A percentile compares a stretch with the other conserved stretches of the same genome.
These are phyloP conservation scores for Gynostemma pentaphyllum DNA, from an alignment of 306 rosid species.

Conservation along the genomic window DNA sequence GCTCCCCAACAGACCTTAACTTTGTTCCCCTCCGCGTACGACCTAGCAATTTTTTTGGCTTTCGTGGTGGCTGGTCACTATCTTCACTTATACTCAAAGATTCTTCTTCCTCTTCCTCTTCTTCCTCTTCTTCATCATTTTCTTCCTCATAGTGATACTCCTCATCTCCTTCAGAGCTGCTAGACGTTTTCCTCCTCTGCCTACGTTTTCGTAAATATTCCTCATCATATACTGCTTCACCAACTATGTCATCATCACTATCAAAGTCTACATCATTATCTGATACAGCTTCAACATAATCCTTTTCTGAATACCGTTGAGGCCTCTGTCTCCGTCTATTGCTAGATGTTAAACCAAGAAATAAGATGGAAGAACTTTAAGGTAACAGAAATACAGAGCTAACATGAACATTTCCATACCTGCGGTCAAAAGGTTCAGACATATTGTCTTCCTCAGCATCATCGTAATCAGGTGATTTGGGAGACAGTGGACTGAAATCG, in stretches of 20 bases:
- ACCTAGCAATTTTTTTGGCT: constrained; percentile 48
- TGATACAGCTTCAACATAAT: constrained; percentile 61
- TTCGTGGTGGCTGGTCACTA: constrained; percentile 66
- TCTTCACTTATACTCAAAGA: constrained; percentile 78
- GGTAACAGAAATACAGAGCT: neutral
- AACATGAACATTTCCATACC: constrained; percentile 29
- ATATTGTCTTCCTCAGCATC: constrained; percentile 47
- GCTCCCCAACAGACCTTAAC: constrained; percentile 67
- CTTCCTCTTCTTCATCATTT: constrained; percentile 86
- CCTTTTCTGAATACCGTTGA: constrained; percentile 75
- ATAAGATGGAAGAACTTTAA: constrained; percentile 12
- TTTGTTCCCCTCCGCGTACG: constrained; percentile 84
- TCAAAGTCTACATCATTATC: constrained; percentile 73
- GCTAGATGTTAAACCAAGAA: constrained; percentile 25
- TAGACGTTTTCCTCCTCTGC: constrained; percentile 65
- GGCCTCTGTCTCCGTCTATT: constrained; percentile 81
- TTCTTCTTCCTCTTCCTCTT: constrained; percentile 64
- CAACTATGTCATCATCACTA: constrained; percentile 96
- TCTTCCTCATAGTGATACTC: constrained; percentile 86
- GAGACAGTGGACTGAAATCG: constrained; percentile 54
- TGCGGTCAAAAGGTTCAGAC: constrained; percentile 54
- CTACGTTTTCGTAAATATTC: constrained; percentile 80
- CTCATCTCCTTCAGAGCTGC: constrained; percentile 98
- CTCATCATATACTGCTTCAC: constrained; percentile 92
- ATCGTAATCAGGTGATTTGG: constrained; percentile 56